Evolutionary conservation across 805 yeast genomes (phyloP).

Genomic region (Lachancea mirantina): DNA sequence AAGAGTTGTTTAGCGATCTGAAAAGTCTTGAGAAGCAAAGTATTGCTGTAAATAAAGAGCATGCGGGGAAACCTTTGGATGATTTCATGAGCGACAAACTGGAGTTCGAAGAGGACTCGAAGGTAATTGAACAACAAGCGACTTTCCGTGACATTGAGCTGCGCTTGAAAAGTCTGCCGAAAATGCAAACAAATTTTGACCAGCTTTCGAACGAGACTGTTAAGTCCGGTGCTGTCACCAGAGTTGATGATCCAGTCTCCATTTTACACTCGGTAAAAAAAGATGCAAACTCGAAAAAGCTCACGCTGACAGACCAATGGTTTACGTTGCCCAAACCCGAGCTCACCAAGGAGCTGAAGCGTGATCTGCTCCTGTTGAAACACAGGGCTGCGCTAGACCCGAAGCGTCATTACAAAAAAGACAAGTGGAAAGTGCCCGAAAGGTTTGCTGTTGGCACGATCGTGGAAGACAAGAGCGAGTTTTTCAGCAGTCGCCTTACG

Average conservation of each 20-base stretch:
- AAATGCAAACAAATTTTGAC: constrained; percentile 26
- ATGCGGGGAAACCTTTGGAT: neutral
- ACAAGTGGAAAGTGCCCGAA: constrained; percentile 68
- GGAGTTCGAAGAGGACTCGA: constrained; percentile 11
- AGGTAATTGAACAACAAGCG: constrained; percentile 8
- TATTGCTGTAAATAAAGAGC: neutral
- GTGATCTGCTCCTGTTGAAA: constrained; percentile 72
- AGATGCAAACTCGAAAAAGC: constrained; percentile 8
- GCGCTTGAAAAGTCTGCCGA: constrained; percentile 24
- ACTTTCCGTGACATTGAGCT: constrained; percentile 25
- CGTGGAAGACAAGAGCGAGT: constrained; percentile 75
- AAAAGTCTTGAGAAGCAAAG: constrained; percentile 7
- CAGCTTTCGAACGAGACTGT: constrained; percentile 11
- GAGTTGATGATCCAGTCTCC: constrained; percentile 10
- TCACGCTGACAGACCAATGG: constrained; percentile 51
- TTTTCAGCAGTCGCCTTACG: constrained; percentile 49
- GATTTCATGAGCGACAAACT: constrained; percentile 10
- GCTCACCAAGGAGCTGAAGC: constrained; percentile 46
- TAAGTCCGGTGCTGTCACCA: constrained; percentile 9
- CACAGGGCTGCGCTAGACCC: constrained; percentile 92
- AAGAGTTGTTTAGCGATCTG: constrained; percentile 17
- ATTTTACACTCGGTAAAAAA: constrained; percentile 11
- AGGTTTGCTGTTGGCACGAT: constrained; percentile 86
- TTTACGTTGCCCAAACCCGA: constrained; percentile 73
- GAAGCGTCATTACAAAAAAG: constrained; percentile 88